Base-by-base conservation (phyloP, 192 early-diverging fungal species). In the Dissophora ornata region DNA sequence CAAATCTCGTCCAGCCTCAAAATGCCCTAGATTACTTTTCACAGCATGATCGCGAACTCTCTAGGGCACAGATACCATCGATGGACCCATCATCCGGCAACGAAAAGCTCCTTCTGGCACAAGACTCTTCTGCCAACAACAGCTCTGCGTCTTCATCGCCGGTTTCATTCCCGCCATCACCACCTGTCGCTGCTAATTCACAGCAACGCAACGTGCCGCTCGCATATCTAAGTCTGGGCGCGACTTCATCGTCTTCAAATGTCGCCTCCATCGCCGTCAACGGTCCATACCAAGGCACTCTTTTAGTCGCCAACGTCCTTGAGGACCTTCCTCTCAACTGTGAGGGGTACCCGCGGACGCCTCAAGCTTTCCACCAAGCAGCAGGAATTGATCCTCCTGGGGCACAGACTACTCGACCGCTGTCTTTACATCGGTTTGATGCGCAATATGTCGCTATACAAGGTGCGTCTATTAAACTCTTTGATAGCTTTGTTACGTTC, bases 121-220 rank as follows among this genome's bases (percentile, higher is more conserved):
- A 47, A 6, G 28, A 38, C 15, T 56, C 65, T 2, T 67, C 65
- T 49, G 44, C 65, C 5, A 67, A 46, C 32, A 48, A n/a, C 26
- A 36, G 40, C 47, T 42, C 66, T 30, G 40, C 55, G 19, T 59
- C 67, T 19, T 58, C 67, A 16, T 69, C 67, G 1, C 58, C 67
- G n/a, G 21, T 50, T 7, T 61, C 67, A 21, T 61, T 46, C 40
- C 58, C 67, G 25, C 58, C 67, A 1, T 69, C 67, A 12, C 67
- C 66, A n/a, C 36, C 21, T 12, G 52, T 46, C 40, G 29, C 42
- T 2, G 52, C 52, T 11, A 24, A 54, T 2, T 16, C 16, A 13
- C 46, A 56, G 32, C 53, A 47, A 10, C 44, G 46, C 48, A 30
- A 21, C 34, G 4, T 58, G 5, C 48, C 55, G 1, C 49, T 57